A percentile compares a stretch with the other conserved stretches of the same genome.
Evolutionary conservation across 345 rosid species (phyloP).

Genomic region (Salix caprea): DNA sequence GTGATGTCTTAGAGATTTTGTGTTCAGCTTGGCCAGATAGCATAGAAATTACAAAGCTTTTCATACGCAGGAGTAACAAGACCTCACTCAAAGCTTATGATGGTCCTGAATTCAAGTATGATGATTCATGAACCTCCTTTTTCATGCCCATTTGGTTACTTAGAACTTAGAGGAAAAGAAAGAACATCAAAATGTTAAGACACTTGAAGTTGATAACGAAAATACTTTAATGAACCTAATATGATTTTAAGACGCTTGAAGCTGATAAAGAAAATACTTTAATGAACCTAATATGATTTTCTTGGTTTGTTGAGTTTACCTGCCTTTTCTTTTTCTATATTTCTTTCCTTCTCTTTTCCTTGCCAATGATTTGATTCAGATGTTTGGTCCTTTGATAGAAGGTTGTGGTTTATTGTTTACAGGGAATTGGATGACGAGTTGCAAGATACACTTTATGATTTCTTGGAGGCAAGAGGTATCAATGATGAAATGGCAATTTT

Average conservation of each 20-base stretch:
- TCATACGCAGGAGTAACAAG: conserved; percentile 33
- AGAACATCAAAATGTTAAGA: background rate
- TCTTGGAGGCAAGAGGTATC: conserved; percentile 66
- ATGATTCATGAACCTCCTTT: conserved; percentile 1
- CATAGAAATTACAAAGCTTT: conserved; percentile 55
- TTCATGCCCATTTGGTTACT: background rate
- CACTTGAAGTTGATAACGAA: background rate
- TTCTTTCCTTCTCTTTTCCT: background rate
- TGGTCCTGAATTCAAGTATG: conserved; percentile 83
- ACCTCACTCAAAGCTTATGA: conserved; percentile 32
- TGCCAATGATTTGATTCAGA: background rate
- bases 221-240: conserved; percentile 2
- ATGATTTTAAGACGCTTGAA: background rate
- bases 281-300: conserved; percentile 1
- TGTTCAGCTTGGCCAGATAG: conserved; percentile 84
- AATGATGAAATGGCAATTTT: conserved; percentile 61
- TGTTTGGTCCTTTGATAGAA: background rate
- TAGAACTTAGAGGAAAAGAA: background rate
- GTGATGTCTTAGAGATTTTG: conserved; percentile 56
- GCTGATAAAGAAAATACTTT: background rate
- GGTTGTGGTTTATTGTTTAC: conserved; percentile 23
- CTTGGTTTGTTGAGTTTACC: too few relatives aligned
- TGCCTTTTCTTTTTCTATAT: background rate
- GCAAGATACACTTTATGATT: conserved; percentile 61
- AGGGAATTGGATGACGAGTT: conserved; percentile 84